Base-by-base conservation (phyloP, 352 stramenopile genomes). In the Phytophthora ramorum region DNA sequence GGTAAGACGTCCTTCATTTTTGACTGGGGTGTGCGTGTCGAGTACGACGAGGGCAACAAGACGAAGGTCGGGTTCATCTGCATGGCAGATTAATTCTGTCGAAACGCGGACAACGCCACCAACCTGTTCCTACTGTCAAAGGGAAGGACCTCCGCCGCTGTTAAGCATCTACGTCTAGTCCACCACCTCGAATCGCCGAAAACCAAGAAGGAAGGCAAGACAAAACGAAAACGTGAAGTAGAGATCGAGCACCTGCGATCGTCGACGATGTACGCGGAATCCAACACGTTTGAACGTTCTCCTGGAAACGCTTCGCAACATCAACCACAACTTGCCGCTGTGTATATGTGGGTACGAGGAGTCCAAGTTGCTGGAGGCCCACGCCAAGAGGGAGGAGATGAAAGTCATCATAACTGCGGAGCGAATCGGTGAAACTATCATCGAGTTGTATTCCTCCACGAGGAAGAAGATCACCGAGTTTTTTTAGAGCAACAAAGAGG, bases 381-480 rank as follows among this genome's bases (percentile, higher is more conserved):
- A 45, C 9, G 22, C 60, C 9, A 16, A 55, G 2, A 66, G 55
- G 34, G 14, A 54, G 2, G 19, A 66, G 14, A 55, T 54, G 41
- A 22, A 55, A 41, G 32, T 30, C 2, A 22, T 13, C 4, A 10
- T 60, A 16, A 54, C 51, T 14, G 47, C 47, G 16, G 22, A 66
- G 50, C 20, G 34, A 0, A 28, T 58, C 9, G 17, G 19, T 12
- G 47, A 65, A 19, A 4, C 49, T 2, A 47, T 65, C 34, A 16
- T 58, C 9, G 28, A 65, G 48, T 30, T 66, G 10, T 59, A 49
- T 19, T 17, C 6, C n/a, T 51, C 48, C 2, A 55, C 40, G 0
- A 58, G 37, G 38, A 37, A 7, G 1, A 32, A 59, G 17, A 46
- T 59, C 28, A 43, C 8, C 0, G 28, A 60, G 4, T 58, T 35